Conservation (phyloP, 352 stramenopile genomes). For the Phytophthora vignae region DNA sequence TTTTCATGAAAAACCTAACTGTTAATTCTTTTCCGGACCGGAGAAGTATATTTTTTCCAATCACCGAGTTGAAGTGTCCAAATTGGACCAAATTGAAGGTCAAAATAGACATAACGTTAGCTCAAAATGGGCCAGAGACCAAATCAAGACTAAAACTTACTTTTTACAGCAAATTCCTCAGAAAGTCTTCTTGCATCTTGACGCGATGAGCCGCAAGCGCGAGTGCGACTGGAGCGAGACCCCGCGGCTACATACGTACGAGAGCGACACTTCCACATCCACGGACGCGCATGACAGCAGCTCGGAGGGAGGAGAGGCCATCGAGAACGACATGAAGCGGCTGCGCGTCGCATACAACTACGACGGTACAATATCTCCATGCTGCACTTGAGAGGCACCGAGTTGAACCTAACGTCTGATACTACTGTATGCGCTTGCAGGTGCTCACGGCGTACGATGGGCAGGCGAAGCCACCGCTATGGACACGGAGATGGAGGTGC, state of each 20-base stretch:
- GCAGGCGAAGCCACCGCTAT: constrained; percentile 33
- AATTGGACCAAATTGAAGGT: neutral
- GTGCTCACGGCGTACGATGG: constrained; percentile 33
- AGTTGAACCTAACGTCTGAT: neutral
- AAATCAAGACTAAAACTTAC: neutral
- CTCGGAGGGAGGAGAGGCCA: constrained; percentile 45
- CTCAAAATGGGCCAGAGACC: neutral
- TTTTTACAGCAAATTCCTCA: neutral
- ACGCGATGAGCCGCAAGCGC: constrained; percentile 28
- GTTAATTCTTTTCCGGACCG: too few species aligned
- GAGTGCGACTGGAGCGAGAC: constrained; percentile 20
- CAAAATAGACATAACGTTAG: neutral
- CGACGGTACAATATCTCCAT: constrained; percentile 24
- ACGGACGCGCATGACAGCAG: constrained; percentile 22
- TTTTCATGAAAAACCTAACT: too few species aligned
- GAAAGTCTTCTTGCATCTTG: constrained; percentile 1
- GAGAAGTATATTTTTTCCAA: too few species aligned
- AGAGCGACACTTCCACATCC: constrained; percentile 34
- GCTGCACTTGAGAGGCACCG: neutral
- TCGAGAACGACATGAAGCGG: constrained; percentile 80
- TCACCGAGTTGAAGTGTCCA: neutral
- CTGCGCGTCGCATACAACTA: constrained; percentile 77
- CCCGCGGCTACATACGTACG: constrained; percentile 11
- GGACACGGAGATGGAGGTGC: constrained; percentile 35
- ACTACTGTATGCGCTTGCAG: neutral